Percentiles rank a stretch among this genome's conserved stretches.
phyloP scores from a whole-genome alignment of 1,139 yeast species.

The Yamadazyma friedrichii region DNA sequence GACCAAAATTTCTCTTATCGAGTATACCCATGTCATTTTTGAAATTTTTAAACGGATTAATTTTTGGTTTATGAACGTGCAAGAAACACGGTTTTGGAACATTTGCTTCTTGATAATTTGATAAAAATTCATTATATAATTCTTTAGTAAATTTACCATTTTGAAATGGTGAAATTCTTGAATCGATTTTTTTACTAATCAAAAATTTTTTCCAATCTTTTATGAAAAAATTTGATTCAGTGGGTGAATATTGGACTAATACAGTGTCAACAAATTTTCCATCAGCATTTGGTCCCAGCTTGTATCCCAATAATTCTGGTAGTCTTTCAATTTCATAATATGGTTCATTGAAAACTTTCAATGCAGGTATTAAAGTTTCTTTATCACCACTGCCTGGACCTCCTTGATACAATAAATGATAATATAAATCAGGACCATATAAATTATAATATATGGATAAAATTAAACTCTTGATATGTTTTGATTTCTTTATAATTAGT shows the following conservation, averaged over 20 bases:
- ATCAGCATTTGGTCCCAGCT: constrained; percentile 14
- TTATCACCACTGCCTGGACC: constrained; percentile 39
- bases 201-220: constrained; percentile 32
- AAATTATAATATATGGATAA: constrained; percentile 56
- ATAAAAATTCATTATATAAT: constrained; percentile 23
- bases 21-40: constrained; percentile 19
- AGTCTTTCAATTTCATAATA: constrained; percentile 26
- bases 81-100: constrained; percentile 33
- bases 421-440: constrained; percentile 39
- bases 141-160: constrained; percentile 23
- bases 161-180: constrained; percentile 33
- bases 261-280: constrained; percentile 28
- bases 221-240: constrained; percentile 20
- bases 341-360: constrained; percentile 35
- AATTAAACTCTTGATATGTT: constrained; percentile 49
- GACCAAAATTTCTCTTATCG: constrained; percentile 24
- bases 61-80: constrained; percentile 44
- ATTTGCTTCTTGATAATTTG: constrained; percentile 13
- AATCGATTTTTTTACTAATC: constrained; percentile 21
- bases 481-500: constrained; percentile 47
- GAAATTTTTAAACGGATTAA: constrained; percentile 30
- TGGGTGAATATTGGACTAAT: constrained; percentile 35
- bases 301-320: constrained; percentile 27
- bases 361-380: constrained; percentile 40
- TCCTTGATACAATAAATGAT: constrained; percentile 36